A percentile compares a stretch with the other conserved stretches of the same genome.
These are phyloP conservation scores for Thielaviopsis punctulata DNA, from an alignment of 2,329 filamentous ascomycete species.

Conservation along the genomic window DNA sequence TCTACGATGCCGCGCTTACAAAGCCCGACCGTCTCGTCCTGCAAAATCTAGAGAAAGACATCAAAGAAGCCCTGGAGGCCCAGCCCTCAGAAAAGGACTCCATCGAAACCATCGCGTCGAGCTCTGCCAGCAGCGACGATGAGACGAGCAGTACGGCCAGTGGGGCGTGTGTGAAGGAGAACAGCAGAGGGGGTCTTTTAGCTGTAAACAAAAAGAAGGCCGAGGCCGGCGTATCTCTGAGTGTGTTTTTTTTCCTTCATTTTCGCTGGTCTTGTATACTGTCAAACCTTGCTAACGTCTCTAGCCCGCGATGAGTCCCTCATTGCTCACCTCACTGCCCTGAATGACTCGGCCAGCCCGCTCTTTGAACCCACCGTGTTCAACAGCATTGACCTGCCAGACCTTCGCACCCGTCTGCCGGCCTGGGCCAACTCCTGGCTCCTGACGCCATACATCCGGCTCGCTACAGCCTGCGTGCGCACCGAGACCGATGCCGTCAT, in stretches of 20 bases:
- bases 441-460: slow-evolving; percentile 40
- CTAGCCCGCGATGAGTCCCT: slow-evolving; percentile 17
- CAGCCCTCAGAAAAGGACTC: not conserved
- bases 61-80: slow-evolving; percentile 14
- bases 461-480: slow-evolving; percentile 40
- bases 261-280: not conserved
- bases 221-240: not conserved
- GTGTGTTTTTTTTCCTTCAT: not conserved
- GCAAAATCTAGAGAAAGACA: slow-evolving; percentile 23
- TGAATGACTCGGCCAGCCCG: slow-evolving; percentile 24
- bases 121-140: not conserved
- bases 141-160: not conserved
- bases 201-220: not conserved
- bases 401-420: slow-evolving; percentile 19
- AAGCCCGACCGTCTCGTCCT: slow-evolving; percentile 25
- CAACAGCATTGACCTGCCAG: slow-evolving; percentile 23
- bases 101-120: not conserved
- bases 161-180: not conserved
- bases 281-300: not conserved
- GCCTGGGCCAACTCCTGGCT: slow-evolving; percentile 29
- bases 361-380: slow-evolving; percentile 31
- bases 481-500: slow-evolving; percentile 59
- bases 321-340: slow-evolving; percentile 22
- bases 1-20: slow-evolving; percentile 25
- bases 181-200: not conserved